phyloP scores from a whole-genome alignment of 306 rosid species.

The Glycyrrhiza uralensis region DNA sequence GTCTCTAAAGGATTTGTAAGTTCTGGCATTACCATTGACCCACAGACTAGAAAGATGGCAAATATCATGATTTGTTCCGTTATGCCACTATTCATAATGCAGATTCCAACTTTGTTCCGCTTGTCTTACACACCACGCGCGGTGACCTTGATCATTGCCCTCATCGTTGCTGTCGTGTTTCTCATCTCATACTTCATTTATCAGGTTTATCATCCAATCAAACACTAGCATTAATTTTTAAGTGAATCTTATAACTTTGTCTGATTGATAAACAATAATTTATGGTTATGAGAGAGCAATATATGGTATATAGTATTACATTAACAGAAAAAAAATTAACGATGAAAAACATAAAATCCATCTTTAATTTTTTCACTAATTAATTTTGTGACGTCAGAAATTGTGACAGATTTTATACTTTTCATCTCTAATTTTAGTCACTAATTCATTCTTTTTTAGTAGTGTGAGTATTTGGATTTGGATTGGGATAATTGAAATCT shows the following conservation, averaged over 20 bases:
- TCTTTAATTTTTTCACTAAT: no score
- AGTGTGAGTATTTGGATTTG: no score
- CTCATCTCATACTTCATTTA: slow-evolving; percentile 36
- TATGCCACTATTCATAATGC: slow-evolving; percentile 43
- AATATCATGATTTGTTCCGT: slow-evolving; percentile 40
- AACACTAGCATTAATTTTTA: not conserved
- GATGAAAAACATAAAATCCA: no score
- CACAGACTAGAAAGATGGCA: slow-evolving; percentile 41
- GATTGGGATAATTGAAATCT: no score
- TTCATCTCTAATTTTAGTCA: no score
- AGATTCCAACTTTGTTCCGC: slow-evolving; percentile 30
- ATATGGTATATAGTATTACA: no score
- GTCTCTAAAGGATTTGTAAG: slow-evolving; percentile 26
- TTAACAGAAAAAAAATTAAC: no score
- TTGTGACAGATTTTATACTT: no score
- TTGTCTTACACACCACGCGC: slow-evolving; percentile 16
- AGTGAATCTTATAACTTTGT: not conserved
- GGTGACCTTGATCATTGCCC: slow-evolving; percentile 33
- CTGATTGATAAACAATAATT: not conserved
- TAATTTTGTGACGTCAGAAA: no score
- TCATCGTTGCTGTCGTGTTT: slow-evolving; percentile 23
- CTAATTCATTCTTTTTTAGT: no score
- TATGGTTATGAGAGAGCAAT: no score
- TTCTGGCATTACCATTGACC: slow-evolving; percentile 41
- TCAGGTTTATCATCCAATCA: slow-evolving; percentile 36